These are phyloP conservation scores for Bolboschoenus planiculmis DNA, from an alignment of 176 grass and related monocot genomes.

Conservation along the genomic window DNA sequence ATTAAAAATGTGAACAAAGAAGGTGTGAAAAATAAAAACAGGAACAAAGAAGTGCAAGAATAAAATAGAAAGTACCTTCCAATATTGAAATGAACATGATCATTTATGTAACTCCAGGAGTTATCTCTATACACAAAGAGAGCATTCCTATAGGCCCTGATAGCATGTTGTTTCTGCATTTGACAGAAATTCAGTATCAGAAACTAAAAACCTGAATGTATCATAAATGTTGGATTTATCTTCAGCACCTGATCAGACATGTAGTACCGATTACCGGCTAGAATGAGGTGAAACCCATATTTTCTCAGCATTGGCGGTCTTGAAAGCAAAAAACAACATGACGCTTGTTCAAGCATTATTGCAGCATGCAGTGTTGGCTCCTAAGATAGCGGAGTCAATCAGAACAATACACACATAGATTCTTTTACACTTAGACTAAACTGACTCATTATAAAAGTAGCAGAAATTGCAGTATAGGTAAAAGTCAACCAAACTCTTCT, in stretches of 20 bases:
- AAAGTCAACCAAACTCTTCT: background rate
- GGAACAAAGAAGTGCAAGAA: conserved; percentile 5
- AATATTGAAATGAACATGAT: conserved; percentile 99
- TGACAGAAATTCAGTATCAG: conserved; percentile 14
- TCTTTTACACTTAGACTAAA: background rate
- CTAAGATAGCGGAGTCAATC: conserved; percentile 40
- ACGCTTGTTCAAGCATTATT: conserved; percentile 93
- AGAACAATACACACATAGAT: conserved; percentile 4
- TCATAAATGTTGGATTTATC: conserved; percentile 20
- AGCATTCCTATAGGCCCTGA: conserved; percentile 85
- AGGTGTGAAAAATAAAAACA: conserved; percentile 15
- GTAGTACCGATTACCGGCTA: conserved; percentile 86
- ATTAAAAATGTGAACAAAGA: conserved; percentile 19
- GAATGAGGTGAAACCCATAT: conserved; percentile 96
- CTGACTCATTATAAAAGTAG: background rate
- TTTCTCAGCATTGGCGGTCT: conserved; percentile 88
- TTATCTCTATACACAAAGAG: conserved; percentile 86
- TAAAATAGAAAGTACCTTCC: conserved; percentile 56
- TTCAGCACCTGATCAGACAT: conserved; percentile 71
- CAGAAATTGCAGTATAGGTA: background rate
- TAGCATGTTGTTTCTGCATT: conserved; percentile 87
- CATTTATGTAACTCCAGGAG: conserved; percentile 94
- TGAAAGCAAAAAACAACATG: conserved; percentile 74
- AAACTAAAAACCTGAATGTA: background rate
- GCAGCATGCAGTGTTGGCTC: conserved; percentile 90